Base-by-base conservation (phyloP, 2,329 filamentous ascomycete species). In the Cladophialophora chaetospira region DNA sequence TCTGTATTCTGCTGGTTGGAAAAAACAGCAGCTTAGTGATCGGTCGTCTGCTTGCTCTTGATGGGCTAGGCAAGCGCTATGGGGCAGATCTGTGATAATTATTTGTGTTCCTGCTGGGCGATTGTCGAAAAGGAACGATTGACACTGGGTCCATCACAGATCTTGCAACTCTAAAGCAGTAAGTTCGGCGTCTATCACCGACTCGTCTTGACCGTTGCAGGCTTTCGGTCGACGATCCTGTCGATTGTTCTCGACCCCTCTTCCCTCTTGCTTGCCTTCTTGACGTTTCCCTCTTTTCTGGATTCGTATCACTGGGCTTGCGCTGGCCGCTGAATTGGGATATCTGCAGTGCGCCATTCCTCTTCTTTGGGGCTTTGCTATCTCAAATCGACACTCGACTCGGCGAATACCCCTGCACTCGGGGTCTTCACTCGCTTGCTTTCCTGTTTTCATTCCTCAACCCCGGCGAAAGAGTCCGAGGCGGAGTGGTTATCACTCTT, bases 291-390 rank as follows among this genome's bases (percentile, higher is more conserved):
- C 6, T 23, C 42, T 44, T 6, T 55, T 21, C 33, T 48, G 23
- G 9, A 38, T 40, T 35, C 15, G 53, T 43, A 19, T 15, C 31
- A 19, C 44, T 21, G n/a, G n/a, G n/a, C n/a, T n/a, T n/a, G n/a
- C n/a, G n/a, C n/a, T n/a, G 4, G 49, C 43, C 35, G 4, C 55
- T 57, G 19, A 25, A 53, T 57, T 57, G 49, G 49, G 49, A 44
- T 26, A n/a, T 45, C 19, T 29, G 44, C 49, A 26, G 26, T 23
- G 36, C 33, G 28, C 25, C 38, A n/a, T 5, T 17, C 31, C 40
- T 47, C 51, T 29, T 36, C 28, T 53, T 53, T 53, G 17, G 40
- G 50, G 29, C 26, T 49, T 44, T 19, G 8, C 21, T 40, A 21
- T 45, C 23, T 3, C 26, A 19, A 17, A 9, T 52, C 26, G 36